These are phyloP conservation scores for Aspergillus sp. DNA, from an alignment of 2,329 filamentous ascomycete species.

Conservation along the genomic window DNA sequence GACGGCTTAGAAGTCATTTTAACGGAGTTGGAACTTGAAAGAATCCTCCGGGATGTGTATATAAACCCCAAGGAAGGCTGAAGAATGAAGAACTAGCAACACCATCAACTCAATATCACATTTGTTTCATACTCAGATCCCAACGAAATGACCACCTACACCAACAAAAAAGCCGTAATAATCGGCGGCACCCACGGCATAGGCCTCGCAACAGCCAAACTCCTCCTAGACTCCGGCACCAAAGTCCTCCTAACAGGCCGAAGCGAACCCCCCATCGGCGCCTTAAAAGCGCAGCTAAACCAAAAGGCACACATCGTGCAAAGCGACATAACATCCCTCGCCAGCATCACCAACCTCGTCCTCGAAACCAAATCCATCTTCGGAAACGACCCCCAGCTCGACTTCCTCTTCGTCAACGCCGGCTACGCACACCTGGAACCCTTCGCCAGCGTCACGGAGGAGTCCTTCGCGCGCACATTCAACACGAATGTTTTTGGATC, in stretches of 20 bases:
- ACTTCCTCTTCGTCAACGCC: conserved; percentile 14
- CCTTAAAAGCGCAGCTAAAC: conserved; percentile 2
- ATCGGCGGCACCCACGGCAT: conserved; percentile 17
- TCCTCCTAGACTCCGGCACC: conserved; percentile 5
- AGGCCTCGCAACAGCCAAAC: conserved; percentile 12
- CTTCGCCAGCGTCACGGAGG: conserved; percentile 2
- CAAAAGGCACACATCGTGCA: not conserved
- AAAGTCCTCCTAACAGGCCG: conserved; percentile 15
- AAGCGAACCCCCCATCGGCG: conserved; percentile 4
- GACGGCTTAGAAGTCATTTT: too few species aligned
- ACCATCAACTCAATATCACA: too few species aligned
- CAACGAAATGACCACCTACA: not conserved
- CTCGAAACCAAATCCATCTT: not conserved
- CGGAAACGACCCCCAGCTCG: not conserved
- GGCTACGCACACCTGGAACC: conserved; percentile 13
- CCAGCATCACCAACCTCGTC: not conserved
- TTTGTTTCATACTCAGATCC: too few species aligned
- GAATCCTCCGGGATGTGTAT: too few species aligned
- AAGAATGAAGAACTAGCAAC: too few species aligned
- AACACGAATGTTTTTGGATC: conserved; percentile 14
- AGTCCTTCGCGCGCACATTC: conserved; percentile 7
- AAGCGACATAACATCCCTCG: conserved; percentile 8
- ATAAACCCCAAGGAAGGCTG: too few species aligned
- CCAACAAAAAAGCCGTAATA: conserved; percentile 8
- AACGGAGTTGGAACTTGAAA: too few species aligned